phyloP scores from a whole-genome alignment of 176 grass and related monocot species.

The Eremochloa ophiuroides region DNA sequence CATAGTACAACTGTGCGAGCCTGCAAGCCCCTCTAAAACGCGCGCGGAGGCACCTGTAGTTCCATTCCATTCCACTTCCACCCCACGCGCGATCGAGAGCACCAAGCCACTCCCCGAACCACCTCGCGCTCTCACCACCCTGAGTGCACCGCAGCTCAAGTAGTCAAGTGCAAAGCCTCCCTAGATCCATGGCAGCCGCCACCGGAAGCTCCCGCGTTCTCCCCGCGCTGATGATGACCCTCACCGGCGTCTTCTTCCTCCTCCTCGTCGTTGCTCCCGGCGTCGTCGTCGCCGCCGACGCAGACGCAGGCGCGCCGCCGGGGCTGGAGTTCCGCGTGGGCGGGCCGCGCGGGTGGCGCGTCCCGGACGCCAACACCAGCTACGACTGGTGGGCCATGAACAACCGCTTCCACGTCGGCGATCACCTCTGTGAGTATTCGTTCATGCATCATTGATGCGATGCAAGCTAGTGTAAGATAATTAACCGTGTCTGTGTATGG shows the following conservation, averaged over 20 bases:
- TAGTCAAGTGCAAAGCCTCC: too few relatives aligned
- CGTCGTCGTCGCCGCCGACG: not conserved
- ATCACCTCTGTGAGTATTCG: constrained; percentile 63
- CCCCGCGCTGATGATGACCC: not conserved
- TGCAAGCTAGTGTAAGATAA: not conserved
- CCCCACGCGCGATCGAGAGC: not conserved
- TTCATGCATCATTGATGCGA: not conserved
- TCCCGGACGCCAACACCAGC: constrained; percentile 44
- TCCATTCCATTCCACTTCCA: not conserved
- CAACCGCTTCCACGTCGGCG: constrained; percentile 74
- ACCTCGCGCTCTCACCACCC: not conserved
- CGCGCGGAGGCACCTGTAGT: not conserved
- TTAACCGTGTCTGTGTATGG: not conserved
- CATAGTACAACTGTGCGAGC: not conserved
- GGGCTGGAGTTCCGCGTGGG: constrained; percentile 56
- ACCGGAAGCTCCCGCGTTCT: not conserved
- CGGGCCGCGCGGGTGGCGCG: constrained; percentile 52
- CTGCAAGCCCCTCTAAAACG: not conserved
- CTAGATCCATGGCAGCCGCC: constrained; percentile 5
- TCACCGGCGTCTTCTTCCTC: not conserved
- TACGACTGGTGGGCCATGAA: constrained; percentile 65
- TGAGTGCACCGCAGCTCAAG: not conserved
- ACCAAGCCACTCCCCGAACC: not conserved
- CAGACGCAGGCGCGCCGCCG: not conserved
- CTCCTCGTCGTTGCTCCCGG: not conserved